Evolutionary conservation across 2,329 filamentous ascomycete species (phyloP).

Genomic region (Fusarium nygamai): DNA sequence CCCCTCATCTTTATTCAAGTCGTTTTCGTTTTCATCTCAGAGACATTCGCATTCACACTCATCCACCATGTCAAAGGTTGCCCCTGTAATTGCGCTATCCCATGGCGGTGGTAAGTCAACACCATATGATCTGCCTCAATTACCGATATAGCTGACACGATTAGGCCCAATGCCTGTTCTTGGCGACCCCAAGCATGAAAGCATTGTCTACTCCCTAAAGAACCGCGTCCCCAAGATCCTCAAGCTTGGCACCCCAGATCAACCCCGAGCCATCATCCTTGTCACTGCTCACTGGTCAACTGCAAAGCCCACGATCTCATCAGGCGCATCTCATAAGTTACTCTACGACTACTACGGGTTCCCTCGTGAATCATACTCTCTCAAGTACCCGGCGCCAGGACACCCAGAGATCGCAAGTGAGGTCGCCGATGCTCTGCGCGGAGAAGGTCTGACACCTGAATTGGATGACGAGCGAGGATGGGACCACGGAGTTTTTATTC

Average conservation of each 20-base stretch:
- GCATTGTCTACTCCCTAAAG: slow-evolving; percentile 62
- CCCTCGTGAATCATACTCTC: slow-evolving; percentile 62
- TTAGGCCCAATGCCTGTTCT: slow-evolving; percentile 67
- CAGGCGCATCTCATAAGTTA: slow-evolving; percentile 57
- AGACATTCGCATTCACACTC: slow-evolving; percentile 3
- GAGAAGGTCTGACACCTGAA: slow-evolving; percentile 55
- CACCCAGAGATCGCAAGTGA: slow-evolving; percentile 62
- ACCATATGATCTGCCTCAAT: background rate
- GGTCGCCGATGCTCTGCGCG: slow-evolving; percentile 56
- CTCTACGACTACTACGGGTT: slow-evolving; percentile 70
- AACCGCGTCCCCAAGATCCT: slow-evolving; percentile 65
- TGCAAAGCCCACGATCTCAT: slow-evolving; percentile 60
- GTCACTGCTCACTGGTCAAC: slow-evolving; percentile 69
- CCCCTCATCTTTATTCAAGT: background rate
- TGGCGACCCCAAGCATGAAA: slow-evolving; percentile 61
- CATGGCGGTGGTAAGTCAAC: slow-evolving; percentile 57
- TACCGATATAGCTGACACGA: background rate
- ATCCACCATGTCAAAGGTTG: slow-evolving; percentile 52
- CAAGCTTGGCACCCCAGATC: slow-evolving; percentile 60
- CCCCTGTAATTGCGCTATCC: slow-evolving; percentile 59
- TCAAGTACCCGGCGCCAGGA: slow-evolving; percentile 67
- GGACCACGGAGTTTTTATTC: slow-evolving; percentile 71
- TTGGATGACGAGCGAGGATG: slow-evolving; percentile 58
- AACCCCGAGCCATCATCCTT: slow-evolving; percentile 63
- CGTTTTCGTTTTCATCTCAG: background rate